Evolutionary conservation across 176 grass and related monocot species (phyloP).

Genomic region (Chloris gayana): DNA sequence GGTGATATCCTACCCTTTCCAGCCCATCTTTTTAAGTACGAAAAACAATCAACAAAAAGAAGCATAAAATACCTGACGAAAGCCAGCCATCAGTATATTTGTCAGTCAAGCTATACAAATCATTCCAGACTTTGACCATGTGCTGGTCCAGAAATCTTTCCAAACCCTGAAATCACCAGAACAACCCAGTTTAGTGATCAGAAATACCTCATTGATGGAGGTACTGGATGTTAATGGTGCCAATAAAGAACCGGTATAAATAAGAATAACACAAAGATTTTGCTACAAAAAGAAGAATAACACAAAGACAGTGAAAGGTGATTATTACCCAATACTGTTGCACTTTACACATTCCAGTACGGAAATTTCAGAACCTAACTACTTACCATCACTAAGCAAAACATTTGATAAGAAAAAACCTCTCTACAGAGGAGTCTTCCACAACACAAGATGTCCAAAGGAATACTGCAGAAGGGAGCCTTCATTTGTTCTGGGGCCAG

Average conservation of each 20-base stretch:
- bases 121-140: conserved; percentile 80
- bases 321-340: conserved; percentile 18
- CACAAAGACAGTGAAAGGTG: conserved; percentile 4
- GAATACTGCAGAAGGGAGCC: conserved; percentile 1
- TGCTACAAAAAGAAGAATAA: background rate
- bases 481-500: background rate
- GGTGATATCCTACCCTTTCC: too few species aligned
- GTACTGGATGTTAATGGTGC: background rate
- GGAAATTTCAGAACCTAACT: background rate
- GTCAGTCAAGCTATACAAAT: conserved; percentile 84
- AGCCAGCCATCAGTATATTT: conserved; percentile 85
- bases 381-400: conserved; percentile 9
- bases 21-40: background rate
- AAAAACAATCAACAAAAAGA: background rate
- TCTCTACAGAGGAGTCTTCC: background rate
- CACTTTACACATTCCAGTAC: background rate
- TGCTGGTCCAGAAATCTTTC: conserved; percentile 76
- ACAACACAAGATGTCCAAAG: background rate
- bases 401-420: conserved; percentile 22
- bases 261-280: background rate
- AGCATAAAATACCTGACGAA: conserved; percentile 70
- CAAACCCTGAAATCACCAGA: conserved; percentile 71
- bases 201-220: conserved; percentile 6
- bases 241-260: background rate
- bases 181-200: conserved; percentile 28